Conservation (phyloP, 306 rosid species). For the Cicer yamashitae region DNA sequence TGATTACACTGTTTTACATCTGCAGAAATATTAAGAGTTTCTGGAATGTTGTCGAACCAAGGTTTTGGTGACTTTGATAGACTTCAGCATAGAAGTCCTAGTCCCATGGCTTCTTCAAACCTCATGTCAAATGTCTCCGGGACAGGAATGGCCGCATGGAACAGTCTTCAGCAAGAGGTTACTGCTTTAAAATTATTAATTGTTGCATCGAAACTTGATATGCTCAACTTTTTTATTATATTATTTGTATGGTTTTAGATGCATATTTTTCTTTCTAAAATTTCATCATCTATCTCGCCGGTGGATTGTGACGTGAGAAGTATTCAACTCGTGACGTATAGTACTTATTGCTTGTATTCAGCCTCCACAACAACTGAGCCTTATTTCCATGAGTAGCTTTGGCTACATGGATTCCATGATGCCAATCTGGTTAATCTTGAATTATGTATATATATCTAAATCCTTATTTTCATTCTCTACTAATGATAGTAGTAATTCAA, state of each 20-base stretch:
- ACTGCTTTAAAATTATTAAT: constrained; percentile 32
- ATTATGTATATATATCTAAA: background rate
- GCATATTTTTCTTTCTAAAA: background rate
- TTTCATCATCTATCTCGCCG: background rate
- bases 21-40: constrained; percentile 94
- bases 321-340: background rate
- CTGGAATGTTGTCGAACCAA: constrained; percentile 98
- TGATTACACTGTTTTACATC: constrained; percentile 42
- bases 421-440: constrained; percentile 11
- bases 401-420: constrained; percentile 1
- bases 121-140: constrained; percentile 82
- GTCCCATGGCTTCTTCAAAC: constrained; percentile 97
- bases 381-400: background rate
- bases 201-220: constrained; percentile 15
- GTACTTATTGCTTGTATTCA: background rate
- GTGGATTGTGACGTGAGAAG: constrained; percentile 30
- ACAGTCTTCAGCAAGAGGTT: constrained; percentile 91
- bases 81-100: constrained; percentile 95
- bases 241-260: constrained; percentile 2
- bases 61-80: constrained; percentile 97
- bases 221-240: constrained; percentile 31
- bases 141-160: constrained; percentile 88
- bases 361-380: constrained; percentile 16
- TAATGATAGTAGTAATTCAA: constrained; percentile 16
- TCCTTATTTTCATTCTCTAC: background rate